These are phyloP conservation scores for Beauveria asiatica DNA, from an alignment of 2,329 filamentous ascomycete species.

Conservation along the genomic window DNA sequence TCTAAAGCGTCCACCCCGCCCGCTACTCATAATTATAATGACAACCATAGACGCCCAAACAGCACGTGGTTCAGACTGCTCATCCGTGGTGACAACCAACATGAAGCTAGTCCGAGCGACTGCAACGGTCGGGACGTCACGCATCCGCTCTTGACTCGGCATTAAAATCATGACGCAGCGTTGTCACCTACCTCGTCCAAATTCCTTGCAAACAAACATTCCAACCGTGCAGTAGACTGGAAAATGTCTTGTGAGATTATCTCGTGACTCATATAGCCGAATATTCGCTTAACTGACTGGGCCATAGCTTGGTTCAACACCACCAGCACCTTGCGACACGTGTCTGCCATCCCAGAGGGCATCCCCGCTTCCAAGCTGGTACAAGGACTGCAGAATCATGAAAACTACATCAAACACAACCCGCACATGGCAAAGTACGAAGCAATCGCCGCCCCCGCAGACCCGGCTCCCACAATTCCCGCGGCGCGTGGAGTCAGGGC, in stretches of 20 bases:
- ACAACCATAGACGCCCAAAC: neutral
- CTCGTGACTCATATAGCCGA: too few relatives aligned
- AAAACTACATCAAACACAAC: slow-evolving; percentile 43
- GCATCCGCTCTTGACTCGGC: neutral
- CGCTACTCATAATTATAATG: neutral
- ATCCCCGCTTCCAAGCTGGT: slow-evolving; percentile 29
- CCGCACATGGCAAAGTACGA: slow-evolving; percentile 41
- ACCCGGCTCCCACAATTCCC: slow-evolving; percentile 22
- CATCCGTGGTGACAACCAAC: neutral
- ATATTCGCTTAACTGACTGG: neutral
- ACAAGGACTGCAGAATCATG: slow-evolving; percentile 41
- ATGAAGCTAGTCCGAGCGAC: neutral
- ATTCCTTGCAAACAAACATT: neutral
- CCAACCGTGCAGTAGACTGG: neutral
- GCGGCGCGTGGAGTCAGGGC: slow-evolving; percentile 19
- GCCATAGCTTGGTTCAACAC: slow-evolving; percentile 33
- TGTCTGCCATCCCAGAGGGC: slow-evolving; percentile 32
- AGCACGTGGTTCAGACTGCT: neutral
- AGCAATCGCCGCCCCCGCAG: slow-evolving; percentile 22
- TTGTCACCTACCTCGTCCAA: neutral
- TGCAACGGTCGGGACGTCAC: neutral
- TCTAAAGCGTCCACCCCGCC: neutral
- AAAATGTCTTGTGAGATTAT: slow-evolving; percentile 4
- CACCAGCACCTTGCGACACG: slow-evolving; percentile 33
- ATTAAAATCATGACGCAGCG: neutral